phyloP scores from a whole-genome alignment of 768 basidiomycete species.

The Cubamyces lactineus region DNA sequence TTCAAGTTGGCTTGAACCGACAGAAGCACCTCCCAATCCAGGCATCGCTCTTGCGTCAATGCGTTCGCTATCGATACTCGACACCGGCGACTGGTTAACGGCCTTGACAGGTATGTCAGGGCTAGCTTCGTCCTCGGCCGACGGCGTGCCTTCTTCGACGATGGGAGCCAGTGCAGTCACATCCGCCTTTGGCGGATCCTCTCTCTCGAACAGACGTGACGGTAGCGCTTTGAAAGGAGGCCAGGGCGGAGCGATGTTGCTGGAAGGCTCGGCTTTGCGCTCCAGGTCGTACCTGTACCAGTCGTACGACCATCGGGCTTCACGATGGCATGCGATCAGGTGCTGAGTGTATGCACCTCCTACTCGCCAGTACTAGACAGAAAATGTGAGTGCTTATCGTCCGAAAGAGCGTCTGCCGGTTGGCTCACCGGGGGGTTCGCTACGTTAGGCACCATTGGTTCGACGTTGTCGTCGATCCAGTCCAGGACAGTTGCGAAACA shows the following conservation, averaged over 20 bases:
- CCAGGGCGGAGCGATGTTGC: neutral
- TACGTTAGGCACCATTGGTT: neutral
- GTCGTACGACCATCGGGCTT: neutral
- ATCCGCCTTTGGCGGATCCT: neutral
- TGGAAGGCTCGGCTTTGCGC: neutral
- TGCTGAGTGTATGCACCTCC: neutral
- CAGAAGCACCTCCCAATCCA: neutral
- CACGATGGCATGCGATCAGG: neutral
- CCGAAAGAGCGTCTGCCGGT: neutral
- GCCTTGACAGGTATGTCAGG: neutral
- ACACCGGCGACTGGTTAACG: neutral
- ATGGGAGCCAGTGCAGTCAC: too few species aligned
- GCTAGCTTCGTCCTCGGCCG: neutral
- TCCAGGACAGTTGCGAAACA: neutral
- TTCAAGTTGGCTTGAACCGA: neutral
- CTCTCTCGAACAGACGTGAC: neutral
- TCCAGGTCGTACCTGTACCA: neutral
- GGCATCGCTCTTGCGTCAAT: neutral
- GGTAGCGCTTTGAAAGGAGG: neutral
- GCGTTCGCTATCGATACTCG: neutral
- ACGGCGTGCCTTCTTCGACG: too few species aligned
- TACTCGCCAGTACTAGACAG: neutral
- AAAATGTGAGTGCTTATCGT: neutral
- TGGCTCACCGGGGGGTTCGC: neutral
- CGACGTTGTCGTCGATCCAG: neutral